Conservation (phyloP, 2,329 filamentous ascomycete species). For the Fusarium globosum region DNA sequence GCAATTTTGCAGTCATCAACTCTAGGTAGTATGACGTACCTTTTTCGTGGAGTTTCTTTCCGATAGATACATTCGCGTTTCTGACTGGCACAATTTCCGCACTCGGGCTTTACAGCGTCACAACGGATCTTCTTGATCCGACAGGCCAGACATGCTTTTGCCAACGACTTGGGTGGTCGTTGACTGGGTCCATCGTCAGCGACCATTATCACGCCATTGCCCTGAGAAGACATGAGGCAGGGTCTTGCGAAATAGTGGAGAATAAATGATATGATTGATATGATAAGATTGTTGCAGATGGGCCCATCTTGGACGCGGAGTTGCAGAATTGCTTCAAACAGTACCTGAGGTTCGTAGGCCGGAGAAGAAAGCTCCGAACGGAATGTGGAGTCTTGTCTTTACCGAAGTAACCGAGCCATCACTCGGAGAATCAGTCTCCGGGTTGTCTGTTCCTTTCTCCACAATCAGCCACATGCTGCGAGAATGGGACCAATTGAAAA, state of each 20-base stretch:
- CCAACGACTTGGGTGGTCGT: conserved; percentile 3
- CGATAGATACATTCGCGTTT: conserved; percentile 4
- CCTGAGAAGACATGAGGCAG: not conserved
- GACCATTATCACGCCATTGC: not conserved
- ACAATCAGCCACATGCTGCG: not conserved
- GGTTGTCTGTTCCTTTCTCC: rapidly evolving
- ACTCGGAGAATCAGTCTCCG: not conserved
- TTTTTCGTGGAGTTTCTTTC: conserved; percentile 1
- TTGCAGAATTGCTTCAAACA: not conserved
- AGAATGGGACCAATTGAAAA: not conserved
- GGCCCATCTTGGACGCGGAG: not conserved
- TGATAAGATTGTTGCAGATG: not conserved
- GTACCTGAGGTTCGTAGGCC: not conserved
- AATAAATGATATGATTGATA: not conserved
- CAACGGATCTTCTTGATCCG: conserved; percentile 20
- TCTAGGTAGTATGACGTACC: not conserved
- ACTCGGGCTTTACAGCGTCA: not conserved
- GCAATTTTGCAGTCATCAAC: not conserved
- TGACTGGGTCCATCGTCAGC: not conserved
- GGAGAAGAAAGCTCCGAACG: not conserved
- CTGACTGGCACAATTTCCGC: conserved; percentile 1
- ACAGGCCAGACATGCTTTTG: conserved; percentile 7
- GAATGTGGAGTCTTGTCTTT: not conserved
- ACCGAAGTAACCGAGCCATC: not conserved
- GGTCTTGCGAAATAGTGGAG: not conserved